These are phyloP conservation scores for Cladophialophora yegresii DNA, from an alignment of 2,329 filamentous ascomycete genomes.

Conservation along the genomic window DNA sequence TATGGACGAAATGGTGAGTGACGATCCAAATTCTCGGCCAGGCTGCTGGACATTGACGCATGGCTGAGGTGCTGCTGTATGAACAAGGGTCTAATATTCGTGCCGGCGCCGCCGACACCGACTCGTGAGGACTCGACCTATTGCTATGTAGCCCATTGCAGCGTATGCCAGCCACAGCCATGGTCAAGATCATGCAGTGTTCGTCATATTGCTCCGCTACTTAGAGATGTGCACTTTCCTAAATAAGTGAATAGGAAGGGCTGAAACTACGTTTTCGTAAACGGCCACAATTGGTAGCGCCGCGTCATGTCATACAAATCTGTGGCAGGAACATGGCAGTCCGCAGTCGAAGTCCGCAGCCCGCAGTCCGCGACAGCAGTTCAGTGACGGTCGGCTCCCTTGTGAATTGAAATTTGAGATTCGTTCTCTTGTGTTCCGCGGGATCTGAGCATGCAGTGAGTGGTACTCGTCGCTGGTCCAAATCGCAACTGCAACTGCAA, in stretches of 20 bases:
- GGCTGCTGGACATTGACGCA: not conserved
- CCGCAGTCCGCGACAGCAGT: not conserved
- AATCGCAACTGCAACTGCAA: not conserved
- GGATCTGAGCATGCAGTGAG: not conserved
- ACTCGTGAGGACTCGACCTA: no score
- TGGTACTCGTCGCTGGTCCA: not conserved
- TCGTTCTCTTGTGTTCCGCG: not conserved
- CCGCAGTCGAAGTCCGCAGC: not conserved
- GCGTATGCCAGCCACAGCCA: not conserved
- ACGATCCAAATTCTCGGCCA: not conserved
- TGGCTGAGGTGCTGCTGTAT: not conserved
- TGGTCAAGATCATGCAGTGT: slow-evolving; percentile 7
- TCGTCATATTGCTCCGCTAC: not conserved
- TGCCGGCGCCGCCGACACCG: not conserved
- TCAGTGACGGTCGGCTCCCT: no score
- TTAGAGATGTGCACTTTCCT: no score
- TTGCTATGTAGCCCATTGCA: not conserved
- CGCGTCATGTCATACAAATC: slow-evolving; percentile 19
- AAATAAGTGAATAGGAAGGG: not conserved
- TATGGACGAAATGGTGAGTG: not conserved
- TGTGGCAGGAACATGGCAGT: slow-evolving; percentile 3
- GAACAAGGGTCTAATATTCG: not conserved
- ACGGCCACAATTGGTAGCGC: not conserved
- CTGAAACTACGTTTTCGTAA: not conserved
- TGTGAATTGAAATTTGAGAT: not conserved